A percentile compares a stretch with the other conserved stretches of the same genome.
These are phyloP conservation scores for Hymenotorrendiella dingleyae DNA, from an alignment of 2,329 filamentous ascomycete species.

Conservation along the genomic window DNA sequence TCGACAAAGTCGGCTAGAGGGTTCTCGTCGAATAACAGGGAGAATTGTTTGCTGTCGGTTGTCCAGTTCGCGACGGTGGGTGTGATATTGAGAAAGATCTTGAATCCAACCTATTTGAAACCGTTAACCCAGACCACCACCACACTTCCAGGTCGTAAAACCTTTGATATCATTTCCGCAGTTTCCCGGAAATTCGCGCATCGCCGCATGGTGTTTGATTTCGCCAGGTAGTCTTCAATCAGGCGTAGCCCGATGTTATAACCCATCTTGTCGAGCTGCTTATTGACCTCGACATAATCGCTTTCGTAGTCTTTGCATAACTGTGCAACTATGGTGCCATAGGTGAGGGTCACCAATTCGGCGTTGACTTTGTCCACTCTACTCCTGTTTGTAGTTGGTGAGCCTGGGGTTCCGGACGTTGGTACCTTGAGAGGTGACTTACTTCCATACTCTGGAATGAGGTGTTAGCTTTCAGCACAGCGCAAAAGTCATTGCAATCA, in stretches of 20 bases:
- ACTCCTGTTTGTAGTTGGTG: slow-evolving; percentile 53
- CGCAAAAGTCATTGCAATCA: not conserved
- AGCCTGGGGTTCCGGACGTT: slow-evolving; percentile 19
- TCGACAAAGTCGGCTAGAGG: slow-evolving; percentile 96
- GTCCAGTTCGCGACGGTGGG: slow-evolving; percentile 94
- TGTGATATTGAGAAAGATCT: slow-evolving; percentile 97
- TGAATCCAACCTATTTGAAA: slow-evolving; percentile 84
- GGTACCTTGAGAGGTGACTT: slow-evolving; percentile 20
- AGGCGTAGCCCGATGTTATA: slow-evolving; percentile 95
- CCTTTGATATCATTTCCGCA: slow-evolving; percentile 93
- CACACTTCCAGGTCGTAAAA: slow-evolving; percentile 29
- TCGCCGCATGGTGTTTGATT: slow-evolving; percentile 81
- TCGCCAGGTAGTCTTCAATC: slow-evolving; percentile 96
- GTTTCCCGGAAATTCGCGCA: slow-evolving; percentile 94
- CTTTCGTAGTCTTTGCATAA: slow-evolving; percentile 93
- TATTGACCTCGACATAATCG: slow-evolving; percentile 93
- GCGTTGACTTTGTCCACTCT: slow-evolving; percentile 97
- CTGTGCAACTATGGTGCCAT: slow-evolving; percentile 94
- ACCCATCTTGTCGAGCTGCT: slow-evolving; percentile 97
- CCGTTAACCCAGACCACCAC: not conserved
- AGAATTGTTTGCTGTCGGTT: slow-evolving; percentile 93
- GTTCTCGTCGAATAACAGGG: slow-evolving; percentile 93
- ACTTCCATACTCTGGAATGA: slow-evolving; percentile 34
- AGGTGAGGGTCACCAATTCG: slow-evolving; percentile 93
- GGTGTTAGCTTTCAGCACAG: slow-evolving; percentile 19